phyloP scores from a whole-genome alignment of 2,329 filamentous ascomycete species.

The Aspergillus viridinutans region DNA sequence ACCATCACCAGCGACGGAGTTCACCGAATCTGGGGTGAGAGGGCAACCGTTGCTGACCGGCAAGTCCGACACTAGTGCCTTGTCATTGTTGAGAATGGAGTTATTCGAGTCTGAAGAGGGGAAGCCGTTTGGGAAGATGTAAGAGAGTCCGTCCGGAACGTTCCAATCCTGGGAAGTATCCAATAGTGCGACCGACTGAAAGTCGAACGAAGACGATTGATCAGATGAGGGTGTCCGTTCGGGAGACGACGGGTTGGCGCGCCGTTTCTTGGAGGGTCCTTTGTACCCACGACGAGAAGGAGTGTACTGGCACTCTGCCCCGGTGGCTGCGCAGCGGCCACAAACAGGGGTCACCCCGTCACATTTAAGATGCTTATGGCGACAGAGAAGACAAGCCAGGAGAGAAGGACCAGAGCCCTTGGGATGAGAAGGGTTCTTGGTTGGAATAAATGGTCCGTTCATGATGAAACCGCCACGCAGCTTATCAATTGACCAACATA shows the following conservation, averaged over 20 bases:
- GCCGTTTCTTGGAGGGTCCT: conserved; percentile 54
- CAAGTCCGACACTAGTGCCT: conserved; percentile 13
- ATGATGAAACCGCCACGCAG: conserved; percentile 14
- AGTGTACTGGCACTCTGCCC: conserved; percentile 65
- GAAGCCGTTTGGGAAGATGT: conserved; percentile 20
- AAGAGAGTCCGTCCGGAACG: conserved; percentile 31
- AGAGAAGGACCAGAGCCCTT: conserved; percentile 34
- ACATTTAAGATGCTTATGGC: conserved; percentile 68
- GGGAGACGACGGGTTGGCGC: conserved; percentile 30
- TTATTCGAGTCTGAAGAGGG: conserved; percentile 23
- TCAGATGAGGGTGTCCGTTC: conserved; percentile 47
- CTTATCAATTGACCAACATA: background rate
- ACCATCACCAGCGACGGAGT: conserved; percentile 29
- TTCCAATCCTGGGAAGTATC: conserved; percentile 40
- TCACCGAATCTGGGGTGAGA: conserved; percentile 34
- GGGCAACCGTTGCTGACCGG: conserved; percentile 21
- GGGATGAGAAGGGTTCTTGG: conserved; percentile 11
- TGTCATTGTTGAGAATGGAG: conserved; percentile 18
- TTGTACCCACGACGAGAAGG: conserved; percentile 73
- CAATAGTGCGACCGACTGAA: conserved; percentile 15
- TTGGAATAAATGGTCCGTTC: conserved; percentile 22
- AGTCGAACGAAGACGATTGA: conserved; percentile 30
- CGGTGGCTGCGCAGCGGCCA: conserved; percentile 58
- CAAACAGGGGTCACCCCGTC: conserved; percentile 65
- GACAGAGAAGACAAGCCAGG: conserved; percentile 47